These are phyloP conservation scores for Aspergillus candidus DNA, from an alignment of 2,329 filamentous ascomycete genomes.

Conservation along the genomic window DNA sequence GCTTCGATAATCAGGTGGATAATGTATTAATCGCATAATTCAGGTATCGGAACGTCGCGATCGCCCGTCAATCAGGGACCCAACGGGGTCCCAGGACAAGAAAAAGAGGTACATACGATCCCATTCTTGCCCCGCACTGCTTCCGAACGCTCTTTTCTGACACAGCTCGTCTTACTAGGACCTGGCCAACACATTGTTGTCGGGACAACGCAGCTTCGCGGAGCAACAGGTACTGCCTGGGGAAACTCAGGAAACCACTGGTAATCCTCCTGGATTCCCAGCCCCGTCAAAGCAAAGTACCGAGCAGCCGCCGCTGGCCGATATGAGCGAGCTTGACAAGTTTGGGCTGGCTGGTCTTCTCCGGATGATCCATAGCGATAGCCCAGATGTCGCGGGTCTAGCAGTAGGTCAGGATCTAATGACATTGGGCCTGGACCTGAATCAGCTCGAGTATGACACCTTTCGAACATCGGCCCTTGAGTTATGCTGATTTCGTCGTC, in stretches of 20 bases:
- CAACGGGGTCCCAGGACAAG: constrained; percentile 39
- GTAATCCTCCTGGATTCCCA: constrained; percentile 9
- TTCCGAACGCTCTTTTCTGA: constrained; percentile 3
- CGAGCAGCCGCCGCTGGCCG: constrained; percentile 41
- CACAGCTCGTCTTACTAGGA: constrained; percentile 22
- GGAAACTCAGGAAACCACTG: constrained; percentile 32
- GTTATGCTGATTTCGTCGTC: constrained; percentile 12
- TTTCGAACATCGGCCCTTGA: neutral
- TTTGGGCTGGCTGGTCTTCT: constrained; percentile 57
- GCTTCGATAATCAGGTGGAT: neutral
- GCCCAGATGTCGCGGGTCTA: constrained; percentile 47
- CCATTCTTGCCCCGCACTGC: constrained; percentile 1
- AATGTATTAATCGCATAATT: constrained; percentile 13
- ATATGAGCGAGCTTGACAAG: constrained; percentile 56
- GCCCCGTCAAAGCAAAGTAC: constrained; percentile 18
- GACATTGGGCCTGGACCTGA: constrained; percentile 58
- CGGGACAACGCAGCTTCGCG: constrained; percentile 29
- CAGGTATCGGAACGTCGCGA: constrained; percentile 34
- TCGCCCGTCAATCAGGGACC: constrained; percentile 39
- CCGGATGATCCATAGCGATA: constrained; percentile 51
- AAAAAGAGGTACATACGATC: constrained; percentile 31
- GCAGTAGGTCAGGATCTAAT: constrained; percentile 60
- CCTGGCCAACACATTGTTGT: constrained; percentile 27
- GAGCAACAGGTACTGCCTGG: constrained; percentile 31
- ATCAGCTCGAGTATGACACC: constrained; percentile 51